A percentile compares a stretch with the other conserved stretches of the same genome.
Conservation (phyloP, 768 basidiomycete genomes). For the Trametes villosa region DNA sequence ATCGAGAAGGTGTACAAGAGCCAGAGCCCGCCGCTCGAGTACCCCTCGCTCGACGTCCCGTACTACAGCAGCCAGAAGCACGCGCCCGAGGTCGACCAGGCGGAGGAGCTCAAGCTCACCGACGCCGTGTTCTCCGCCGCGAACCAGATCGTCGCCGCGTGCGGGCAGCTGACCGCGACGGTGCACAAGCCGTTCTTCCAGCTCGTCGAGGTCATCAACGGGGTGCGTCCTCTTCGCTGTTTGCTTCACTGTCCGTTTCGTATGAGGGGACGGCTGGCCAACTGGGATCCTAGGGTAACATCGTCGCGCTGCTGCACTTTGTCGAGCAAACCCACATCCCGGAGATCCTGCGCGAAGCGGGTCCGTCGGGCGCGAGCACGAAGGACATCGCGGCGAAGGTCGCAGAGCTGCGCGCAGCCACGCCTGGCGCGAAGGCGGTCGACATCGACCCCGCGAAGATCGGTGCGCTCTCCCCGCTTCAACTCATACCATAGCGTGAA, state of each 20-base stretch:
- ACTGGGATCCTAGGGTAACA: background rate
- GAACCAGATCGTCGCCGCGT: constrained; percentile 30
- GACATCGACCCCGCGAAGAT: constrained; percentile 47
- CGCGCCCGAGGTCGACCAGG: background rate
- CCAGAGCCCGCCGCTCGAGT: constrained; percentile 15
- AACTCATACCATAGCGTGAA: background rate
- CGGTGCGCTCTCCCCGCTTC: constrained; percentile 40
- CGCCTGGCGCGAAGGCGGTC: constrained; percentile 1
- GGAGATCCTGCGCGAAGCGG: constrained; percentile 72
- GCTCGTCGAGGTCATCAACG: constrained; percentile 69
- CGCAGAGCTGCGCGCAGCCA: background rate
- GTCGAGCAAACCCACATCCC: constrained; percentile 48
- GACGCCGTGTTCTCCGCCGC: constrained; percentile 24
- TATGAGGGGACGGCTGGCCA: too few relatives aligned
- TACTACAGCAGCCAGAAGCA: constrained; percentile 2
- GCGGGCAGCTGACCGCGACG: constrained; percentile 25
- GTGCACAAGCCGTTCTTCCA: constrained; percentile 46
- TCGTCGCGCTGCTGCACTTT: constrained; percentile 8
- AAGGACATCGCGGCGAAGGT: constrained; percentile 34
- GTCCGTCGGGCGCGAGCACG: constrained; percentile 53
- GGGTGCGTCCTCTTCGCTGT: constrained; percentile 42
- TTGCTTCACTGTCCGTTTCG: background rate
- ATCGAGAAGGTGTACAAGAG: constrained; percentile 55
- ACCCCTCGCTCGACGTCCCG: constrained; percentile 15
- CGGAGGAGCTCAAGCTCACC: constrained; percentile 23